Base-by-base conservation (phyloP, 805 yeast genomes). In the Millerozyma miso region DNA sequence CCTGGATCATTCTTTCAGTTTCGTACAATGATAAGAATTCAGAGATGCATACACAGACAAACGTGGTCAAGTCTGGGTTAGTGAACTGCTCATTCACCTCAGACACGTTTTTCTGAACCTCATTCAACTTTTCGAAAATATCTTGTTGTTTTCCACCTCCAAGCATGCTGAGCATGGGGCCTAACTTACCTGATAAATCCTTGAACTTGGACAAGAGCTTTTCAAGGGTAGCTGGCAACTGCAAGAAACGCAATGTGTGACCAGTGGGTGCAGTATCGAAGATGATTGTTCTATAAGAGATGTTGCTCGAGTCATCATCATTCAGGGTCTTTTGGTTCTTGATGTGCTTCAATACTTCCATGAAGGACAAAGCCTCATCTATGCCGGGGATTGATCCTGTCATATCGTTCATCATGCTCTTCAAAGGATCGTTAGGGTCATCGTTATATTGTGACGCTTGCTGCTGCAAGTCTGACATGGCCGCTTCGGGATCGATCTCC, bases 261-360 rank as follows among this genome's bases (percentile, higher is more conserved):
- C 99, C 99, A 0, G 99, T 93, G 54, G 99, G 99, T 0, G 99
- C 99, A n/a, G 99, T 93, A 65, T 93, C 99, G 58, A 93, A 93
- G 52, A 93, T 88, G 51, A 93, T 90, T 6, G 96, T 88, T 53
- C 86, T 88, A 62, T 85, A 93, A 23, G 62, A 47, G 37, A 60
- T 50, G 31, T 50, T 51, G 31, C 53, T 53, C 45, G 58, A 60
- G 19, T 51, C 55, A 10, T 48, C 43, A 12, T 50, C 60, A 23
- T 50, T 60, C 23, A 45, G 47, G 13, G 47, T 49, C 40, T 59
- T 58, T 67, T 86, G 93, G 51, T 78, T 81, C 67, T 89, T 90
- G 65, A 93, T 90, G 60, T 93, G 98, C 63, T 93, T 93, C 76
- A 93, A 79, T 29, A 93, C 98, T 69, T 93, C 99, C 85, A 95